A percentile compares a stretch with the other conserved stretches of the same genome.
Evolutionary conservation across 208 protist genomes (phyloP).

Genomic region (Leishmania amazonensis): DNA sequence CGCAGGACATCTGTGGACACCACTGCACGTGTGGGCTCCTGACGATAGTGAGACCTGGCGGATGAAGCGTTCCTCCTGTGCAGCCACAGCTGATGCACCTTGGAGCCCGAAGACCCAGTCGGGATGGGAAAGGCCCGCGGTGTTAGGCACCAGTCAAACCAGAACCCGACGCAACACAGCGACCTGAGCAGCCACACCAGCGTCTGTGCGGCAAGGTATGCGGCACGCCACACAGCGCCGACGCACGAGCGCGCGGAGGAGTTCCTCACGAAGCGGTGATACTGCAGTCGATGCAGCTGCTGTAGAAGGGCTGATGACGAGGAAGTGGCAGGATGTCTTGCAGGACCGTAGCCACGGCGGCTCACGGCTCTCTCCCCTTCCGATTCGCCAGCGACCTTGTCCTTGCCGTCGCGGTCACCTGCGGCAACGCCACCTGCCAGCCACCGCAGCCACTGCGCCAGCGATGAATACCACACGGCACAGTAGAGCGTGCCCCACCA

Average conservation of each 20-base stretch:
- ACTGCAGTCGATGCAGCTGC: background rate
- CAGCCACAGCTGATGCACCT: background rate
- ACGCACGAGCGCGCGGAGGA: background rate
- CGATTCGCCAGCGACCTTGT: background rate
- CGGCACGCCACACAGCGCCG: background rate
- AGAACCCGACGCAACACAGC: conserved; percentile 20
- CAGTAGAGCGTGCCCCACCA: conserved; percentile 13
- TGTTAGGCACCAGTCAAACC: conserved; percentile 15
- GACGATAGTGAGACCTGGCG: background rate
- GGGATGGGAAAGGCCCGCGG: background rate
- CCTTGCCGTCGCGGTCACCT: background rate
- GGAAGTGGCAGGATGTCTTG: background rate
- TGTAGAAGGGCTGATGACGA: background rate
- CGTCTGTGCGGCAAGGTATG: background rate
- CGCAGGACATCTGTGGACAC: background rate
- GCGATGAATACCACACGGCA: conserved; percentile 9
- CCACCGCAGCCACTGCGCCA: background rate
- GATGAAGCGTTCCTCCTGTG: background rate
- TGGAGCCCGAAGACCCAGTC: background rate
- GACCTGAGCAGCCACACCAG: conserved; percentile 14
- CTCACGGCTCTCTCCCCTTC: background rate
- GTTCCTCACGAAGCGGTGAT: background rate
- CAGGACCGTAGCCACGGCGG: background rate
- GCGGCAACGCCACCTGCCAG: background rate
- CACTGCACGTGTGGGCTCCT: background rate